Evolutionary conservation across 306 rosid species (phyloP), one percentile per base, ranked within the genome.

Genomic region (Bauhinia variegata): DNA sequence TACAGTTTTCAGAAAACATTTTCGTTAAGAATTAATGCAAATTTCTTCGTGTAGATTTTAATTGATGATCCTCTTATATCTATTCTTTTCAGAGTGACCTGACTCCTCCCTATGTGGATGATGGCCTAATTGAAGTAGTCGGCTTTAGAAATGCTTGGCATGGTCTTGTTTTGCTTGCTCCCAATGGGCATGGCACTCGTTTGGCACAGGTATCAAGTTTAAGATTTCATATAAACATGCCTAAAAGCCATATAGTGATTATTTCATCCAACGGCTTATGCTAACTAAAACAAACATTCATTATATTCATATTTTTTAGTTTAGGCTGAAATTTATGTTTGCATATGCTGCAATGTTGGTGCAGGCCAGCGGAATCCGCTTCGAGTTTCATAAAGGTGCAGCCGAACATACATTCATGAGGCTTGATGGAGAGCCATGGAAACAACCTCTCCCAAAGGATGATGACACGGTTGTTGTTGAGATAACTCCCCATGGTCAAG

Each of bases 81-180:
- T 53, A 11, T 68, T 38, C 36, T n/a, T 77, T 62, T 50, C 88
- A 92, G 98, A 82, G 92, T 71, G 86, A 82, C 65, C 75, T 92
- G 67, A 92, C 98, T 65, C 80, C 86, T 68, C 96, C 95, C 42
- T 92, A 4, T 37, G 91, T 92, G 50, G 98, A 89, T 74, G 98
- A 92, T 69, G 98, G 96, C 56, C 80, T 82, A 42, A 75, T 92
- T 61, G 98, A 92, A 85, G 84, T 92, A 6, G 98, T 92, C 28
- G 98, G 98, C 7, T 92, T 92, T 65, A 80, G 91, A 81, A 73
- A 92, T 72, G 98, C 89, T 67, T 92, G 98, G 98, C 98, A 92
- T 70, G 98, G 97, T 37, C 95, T 92, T 57, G 87, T 74, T 64
- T 92, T 85, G 83, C 76, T 92, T 0, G 63, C 92, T 52, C 95